These are phyloP conservation scores for Pichia thaimueangensis DNA, from an alignment of 805 yeast species.

Conservation along the genomic window DNA sequence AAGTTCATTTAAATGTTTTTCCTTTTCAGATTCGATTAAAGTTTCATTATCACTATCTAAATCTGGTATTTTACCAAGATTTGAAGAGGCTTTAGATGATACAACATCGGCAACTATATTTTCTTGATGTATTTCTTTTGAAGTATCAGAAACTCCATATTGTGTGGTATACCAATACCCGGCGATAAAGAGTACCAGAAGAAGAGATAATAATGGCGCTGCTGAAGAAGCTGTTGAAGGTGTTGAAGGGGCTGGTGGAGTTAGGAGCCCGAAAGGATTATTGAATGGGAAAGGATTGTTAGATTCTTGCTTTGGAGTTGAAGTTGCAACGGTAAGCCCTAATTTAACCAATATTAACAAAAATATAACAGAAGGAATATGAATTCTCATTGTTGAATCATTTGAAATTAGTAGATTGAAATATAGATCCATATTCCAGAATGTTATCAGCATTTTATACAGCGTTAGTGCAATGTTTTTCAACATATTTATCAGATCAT, in stretches of 20 bases:
- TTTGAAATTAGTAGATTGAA: constrained; percentile 22
- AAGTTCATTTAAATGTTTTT: too few species aligned
- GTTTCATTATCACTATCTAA: neutral
- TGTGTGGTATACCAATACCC: too few species aligned
- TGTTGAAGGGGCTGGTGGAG: too few species aligned
- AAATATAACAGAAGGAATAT: constrained; percentile 22
- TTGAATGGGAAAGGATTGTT: too few species aligned
- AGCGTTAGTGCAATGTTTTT: constrained; percentile 8
- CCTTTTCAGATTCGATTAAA: neutral
- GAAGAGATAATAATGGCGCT: too few species aligned
- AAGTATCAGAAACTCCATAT: too few species aligned
- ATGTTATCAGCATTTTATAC: constrained; percentile 8
- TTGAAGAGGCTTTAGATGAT: too few species aligned
- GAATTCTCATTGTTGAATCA: constrained; percentile 20
- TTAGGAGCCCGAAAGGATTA: too few species aligned
- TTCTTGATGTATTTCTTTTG: too few species aligned
- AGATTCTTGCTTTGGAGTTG: too few species aligned
- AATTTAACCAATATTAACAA: constrained; percentile 14
- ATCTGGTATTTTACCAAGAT: constrained; percentile 4
- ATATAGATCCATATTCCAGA: constrained; percentile 27
- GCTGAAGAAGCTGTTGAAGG: neutral
- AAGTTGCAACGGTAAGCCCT: constrained; percentile 3
- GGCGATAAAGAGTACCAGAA: too few species aligned
- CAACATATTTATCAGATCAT: constrained; percentile 16
- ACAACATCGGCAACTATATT: too few species aligned